Conservation (phyloP, 192 early-diverging fungal species). For the Coemansia biformis region DNA sequence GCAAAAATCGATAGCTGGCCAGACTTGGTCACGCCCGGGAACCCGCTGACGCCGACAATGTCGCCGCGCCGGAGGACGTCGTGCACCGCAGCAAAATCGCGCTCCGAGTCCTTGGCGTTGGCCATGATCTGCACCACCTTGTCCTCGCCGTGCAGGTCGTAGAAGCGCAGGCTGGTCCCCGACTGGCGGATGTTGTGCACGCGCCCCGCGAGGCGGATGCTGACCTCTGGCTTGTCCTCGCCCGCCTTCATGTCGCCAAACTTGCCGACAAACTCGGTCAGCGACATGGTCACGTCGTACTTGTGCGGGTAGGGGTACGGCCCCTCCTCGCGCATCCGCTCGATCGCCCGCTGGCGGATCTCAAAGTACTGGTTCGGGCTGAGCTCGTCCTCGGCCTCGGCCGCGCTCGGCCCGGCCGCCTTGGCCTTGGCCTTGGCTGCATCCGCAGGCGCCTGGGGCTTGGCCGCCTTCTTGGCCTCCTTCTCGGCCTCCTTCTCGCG, state of each 20-base stretch:
- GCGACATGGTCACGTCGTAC: conserved; percentile 83
- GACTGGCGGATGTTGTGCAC: conserved; percentile 94
- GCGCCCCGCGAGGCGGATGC: conserved; percentile 81
- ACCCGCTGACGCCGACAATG: conserved; percentile 89
- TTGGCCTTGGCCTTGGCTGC: conserved; percentile 54
- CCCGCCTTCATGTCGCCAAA: conserved; percentile 64
- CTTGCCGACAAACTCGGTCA: conserved; percentile 85
- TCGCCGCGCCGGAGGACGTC: conserved; percentile 87
- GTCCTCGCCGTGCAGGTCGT: conserved; percentile 90
- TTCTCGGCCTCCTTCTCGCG: conserved; percentile 68
- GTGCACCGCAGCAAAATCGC: conserved; percentile 75
- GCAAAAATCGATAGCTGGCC: conserved; percentile 97
- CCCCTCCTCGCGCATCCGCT: conserved; percentile 72
- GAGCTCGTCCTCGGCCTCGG: conserved; percentile 67
- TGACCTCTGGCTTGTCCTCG: conserved; percentile 58
- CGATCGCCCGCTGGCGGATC: conserved; percentile 80
- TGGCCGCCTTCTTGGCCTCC: conserved; percentile 73
- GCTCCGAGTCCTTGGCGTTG: conserved; percentile 59
- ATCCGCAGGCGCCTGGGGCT: too few relatives aligned
- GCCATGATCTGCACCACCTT: conserved; percentile 95
- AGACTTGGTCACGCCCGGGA: conserved; percentile 85
- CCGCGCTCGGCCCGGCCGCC: conserved; percentile 37
- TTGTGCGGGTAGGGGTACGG: conserved; percentile 98
- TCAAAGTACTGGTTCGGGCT: conserved; percentile 98
- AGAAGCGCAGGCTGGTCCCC: conserved; percentile 89